Evolutionary conservation across 2,329 filamentous ascomycete genomes (phyloP), one percentile per base, ranked within the genome.

Genomic region (Aureobasidium sp.): DNA sequence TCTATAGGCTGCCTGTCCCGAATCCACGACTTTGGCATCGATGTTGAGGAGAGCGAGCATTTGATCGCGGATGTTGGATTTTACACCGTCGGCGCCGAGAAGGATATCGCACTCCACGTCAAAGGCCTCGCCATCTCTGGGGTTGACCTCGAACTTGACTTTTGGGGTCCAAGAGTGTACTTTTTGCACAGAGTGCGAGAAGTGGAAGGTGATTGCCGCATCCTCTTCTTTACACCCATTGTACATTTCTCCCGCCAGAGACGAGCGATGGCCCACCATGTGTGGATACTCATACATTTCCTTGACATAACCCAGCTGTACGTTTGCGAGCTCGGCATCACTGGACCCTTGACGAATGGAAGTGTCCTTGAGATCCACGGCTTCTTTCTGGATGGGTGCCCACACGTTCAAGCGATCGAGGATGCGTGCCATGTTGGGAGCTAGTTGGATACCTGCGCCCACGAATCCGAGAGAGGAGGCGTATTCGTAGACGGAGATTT

Each of bases 401-500:
- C 89, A 93, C 63, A 88, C 87, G 11, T 86, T 89, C 42, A 92
- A 76, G 15, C 81, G 78, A 69, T 90, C 86, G 14, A 94, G 79
- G 9, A 94, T 88, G 2, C 88, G 82, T 3, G 86, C 85, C 81
- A 93, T 88, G 67, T 94, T 95, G 0, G 90, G 90, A 0, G 90
- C 88, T 62, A 93, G 79, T 71, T 95, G 90, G 66, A 94, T 93
- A 5, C 90, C 90, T 1, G 90, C 90, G 27, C 90, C 90, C 0
- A 93, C 89, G 68, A 93, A 93, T 5, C 89, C 89, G 4, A 93
- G 80, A 66, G 85, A 82, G 5, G 86, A 83, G 0, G 89, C 89
- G 39, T 81, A 82, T 71, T 93, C 90, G 71, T 85, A 93, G 56
- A 93, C 83, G 60, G 87, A 79, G 68, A 93, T 86, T 62, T 88